Percentiles rank a stretch among this genome's conserved stretches.
Conservation (phyloP, 1,139 yeast species). For the Kurtzmaniella natalensis region DNA sequence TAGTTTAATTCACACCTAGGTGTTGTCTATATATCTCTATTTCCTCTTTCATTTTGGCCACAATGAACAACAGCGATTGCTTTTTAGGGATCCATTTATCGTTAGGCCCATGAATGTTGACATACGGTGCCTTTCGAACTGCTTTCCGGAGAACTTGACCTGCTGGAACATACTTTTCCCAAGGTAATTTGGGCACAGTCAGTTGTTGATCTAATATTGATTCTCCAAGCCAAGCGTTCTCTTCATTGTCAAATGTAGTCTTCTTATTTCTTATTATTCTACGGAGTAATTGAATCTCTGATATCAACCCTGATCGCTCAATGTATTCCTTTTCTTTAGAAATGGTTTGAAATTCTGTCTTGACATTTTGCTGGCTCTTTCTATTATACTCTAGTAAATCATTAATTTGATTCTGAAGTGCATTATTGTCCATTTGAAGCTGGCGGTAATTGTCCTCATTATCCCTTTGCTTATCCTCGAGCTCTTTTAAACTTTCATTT, state of each 20-base stretch:
- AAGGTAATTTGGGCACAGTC: constrained; percentile 6
- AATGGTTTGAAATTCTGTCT: constrained; percentile 19
- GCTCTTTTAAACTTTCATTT: constrained; percentile 17
- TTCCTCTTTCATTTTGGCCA: not conserved
- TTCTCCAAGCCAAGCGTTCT: constrained; percentile 10
- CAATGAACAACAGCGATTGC: not conserved
- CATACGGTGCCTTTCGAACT: not conserved
- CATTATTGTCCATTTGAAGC: constrained; percentile 15
- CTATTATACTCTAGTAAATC: constrained; percentile 14
- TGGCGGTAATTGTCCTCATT: no score
- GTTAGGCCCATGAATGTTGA: not conserved
- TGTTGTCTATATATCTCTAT: not conserved
- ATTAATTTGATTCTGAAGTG: constrained; percentile 17
- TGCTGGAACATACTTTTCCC: not conserved
- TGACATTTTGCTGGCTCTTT: constrained; percentile 12
- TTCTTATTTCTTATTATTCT: constrained; percentile 13
- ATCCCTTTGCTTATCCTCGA: constrained; percentile 13
- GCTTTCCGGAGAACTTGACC: not conserved
- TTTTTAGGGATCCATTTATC: not conserved
- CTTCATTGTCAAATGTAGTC: constrained; percentile 10
- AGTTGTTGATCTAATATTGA: no score
- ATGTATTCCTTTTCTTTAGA: constrained; percentile 31
- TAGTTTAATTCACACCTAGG: no score
- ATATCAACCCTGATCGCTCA: constrained; percentile 27
- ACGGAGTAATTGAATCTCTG: constrained; percentile 34